Conservation (phyloP, 2,329 filamentous ascomycete species). For the Cryphonectria japonica region DNA sequence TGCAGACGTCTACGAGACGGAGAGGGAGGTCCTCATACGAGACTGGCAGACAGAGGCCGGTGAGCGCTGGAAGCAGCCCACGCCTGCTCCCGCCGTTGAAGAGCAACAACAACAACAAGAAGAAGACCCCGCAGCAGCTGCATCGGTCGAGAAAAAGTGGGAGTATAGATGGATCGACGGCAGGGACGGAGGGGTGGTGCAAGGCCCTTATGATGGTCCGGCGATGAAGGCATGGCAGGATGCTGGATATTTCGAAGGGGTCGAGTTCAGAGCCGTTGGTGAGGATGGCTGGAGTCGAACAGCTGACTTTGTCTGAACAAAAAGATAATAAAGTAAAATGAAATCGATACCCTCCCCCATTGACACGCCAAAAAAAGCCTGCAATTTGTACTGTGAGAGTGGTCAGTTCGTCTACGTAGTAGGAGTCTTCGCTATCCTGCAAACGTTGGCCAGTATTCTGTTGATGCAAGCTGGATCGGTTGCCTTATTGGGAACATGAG, state of each 20-base stretch:
- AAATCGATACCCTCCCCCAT: too few species aligned
- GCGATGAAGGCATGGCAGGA: constrained; percentile 92
- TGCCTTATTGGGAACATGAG: background rate
- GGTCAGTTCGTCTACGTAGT: background rate
- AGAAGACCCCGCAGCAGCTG: constrained; percentile 31
- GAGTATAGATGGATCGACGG: constrained; percentile 93
- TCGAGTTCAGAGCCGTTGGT: constrained; percentile 72
- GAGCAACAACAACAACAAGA: constrained; percentile 34
- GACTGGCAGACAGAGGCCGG: constrained; percentile 86
- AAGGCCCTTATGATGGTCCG: constrained; percentile 83
- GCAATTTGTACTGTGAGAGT: too few species aligned
- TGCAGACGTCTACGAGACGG: constrained; percentile 88
- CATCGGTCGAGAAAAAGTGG: constrained; percentile 61
- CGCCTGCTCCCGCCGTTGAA: constrained; percentile 30
- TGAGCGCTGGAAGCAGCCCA: constrained; percentile 72
- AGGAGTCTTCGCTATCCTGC: background rate
- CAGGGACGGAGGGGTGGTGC: constrained; percentile 74
- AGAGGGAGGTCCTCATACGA: constrained; percentile 80
- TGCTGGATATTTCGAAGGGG: constrained; percentile 91
- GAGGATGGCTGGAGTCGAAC: constrained; percentile 58
- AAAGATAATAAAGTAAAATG: too few species aligned
- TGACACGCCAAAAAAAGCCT: too few species aligned
- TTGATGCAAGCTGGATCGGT: background rate
- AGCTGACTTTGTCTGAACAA: constrained; percentile 33
- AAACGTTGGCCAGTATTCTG: background rate